Evolutionary conservation across 2,329 filamentous ascomycete species (phyloP).

Genomic region (Alternaria arborescens): DNA sequence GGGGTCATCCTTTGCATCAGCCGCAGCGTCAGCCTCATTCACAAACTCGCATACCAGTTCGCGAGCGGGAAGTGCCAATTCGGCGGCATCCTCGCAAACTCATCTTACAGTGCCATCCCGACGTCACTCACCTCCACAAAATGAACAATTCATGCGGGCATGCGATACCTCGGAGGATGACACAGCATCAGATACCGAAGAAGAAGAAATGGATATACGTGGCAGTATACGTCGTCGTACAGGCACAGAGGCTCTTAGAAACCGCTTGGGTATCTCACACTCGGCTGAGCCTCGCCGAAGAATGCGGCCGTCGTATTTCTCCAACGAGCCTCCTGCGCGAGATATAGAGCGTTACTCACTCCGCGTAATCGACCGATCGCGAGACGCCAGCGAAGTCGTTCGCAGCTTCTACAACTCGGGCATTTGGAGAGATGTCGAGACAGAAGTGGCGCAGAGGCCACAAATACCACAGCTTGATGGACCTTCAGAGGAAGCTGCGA

Average conservation of each 20-base stretch:
- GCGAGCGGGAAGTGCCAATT: constrained; percentile 58
- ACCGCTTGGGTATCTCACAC: constrained; percentile 15
- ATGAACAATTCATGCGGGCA: constrained; percentile 60
- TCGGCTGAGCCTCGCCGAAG: constrained; percentile 19
- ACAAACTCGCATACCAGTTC: constrained; percentile 48
- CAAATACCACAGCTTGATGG: constrained; percentile 28
- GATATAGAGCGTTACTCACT: constrained; percentile 40
- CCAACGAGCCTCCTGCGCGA: constrained; percentile 39
- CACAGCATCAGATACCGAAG: constrained; percentile 62
- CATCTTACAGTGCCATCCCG: constrained; percentile 50
- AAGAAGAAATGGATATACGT: constrained; percentile 53
- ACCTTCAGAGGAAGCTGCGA: constrained; percentile 28
- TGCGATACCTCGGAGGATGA: constrained; percentile 59
- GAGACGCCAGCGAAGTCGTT: constrained; percentile 41
- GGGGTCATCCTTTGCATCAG: constrained; percentile 82
- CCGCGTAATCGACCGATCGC: constrained; percentile 37
- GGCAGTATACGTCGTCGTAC: constrained; percentile 17
- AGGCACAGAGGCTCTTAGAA: constrained; percentile 35
- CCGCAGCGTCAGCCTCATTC: constrained; percentile 62
- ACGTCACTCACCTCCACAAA: constrained; percentile 32
- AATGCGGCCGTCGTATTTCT: constrained; percentile 31
- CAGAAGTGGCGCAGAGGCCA: constrained; percentile 11
- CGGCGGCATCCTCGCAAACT: constrained; percentile 48
- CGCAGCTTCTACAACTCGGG: constrained; percentile 36
- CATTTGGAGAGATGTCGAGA: constrained; percentile 12